These are phyloP conservation scores for Coniochaeta sp. DNA, from an alignment of 2,329 filamentous ascomycete species.

Conservation along the genomic window DNA sequence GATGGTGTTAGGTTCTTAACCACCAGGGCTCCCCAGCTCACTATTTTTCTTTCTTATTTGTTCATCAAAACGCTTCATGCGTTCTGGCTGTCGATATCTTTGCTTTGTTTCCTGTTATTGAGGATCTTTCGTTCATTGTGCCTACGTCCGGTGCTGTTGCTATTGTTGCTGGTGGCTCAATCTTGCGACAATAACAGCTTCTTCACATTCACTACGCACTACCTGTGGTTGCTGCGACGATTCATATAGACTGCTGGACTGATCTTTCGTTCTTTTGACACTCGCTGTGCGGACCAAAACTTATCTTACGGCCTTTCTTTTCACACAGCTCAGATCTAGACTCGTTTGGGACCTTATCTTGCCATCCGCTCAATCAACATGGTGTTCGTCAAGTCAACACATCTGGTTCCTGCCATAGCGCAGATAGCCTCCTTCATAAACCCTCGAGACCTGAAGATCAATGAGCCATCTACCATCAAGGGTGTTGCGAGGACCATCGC, in stretches of 20 bases:
- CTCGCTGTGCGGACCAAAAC: not conserved
- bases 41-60: not conserved
- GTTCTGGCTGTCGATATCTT: not conserved
- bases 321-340: not conserved
- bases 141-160: not conserved
- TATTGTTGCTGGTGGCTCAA: not conserved
- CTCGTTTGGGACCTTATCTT: not conserved
- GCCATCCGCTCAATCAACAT: not conserved
- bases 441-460: slow-evolving; percentile 28
- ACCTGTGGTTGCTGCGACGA: not conserved
- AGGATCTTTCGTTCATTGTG: not conserved
- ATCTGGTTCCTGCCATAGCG: slow-evolving; percentile 9
- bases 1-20: not conserved
- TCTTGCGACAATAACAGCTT: not conserved
- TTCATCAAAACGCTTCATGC: not conserved
- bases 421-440: slow-evolving; percentile 11
- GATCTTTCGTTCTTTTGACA: not conserved
- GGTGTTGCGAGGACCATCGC: slow-evolving; percentile 54
- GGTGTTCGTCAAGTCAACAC: slow-evolving; percentile 20
- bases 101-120: not conserved
- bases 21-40: not conserved
- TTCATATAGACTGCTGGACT: not conserved
- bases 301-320: not conserved
- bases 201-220: not conserved
- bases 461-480: slow-evolving; percentile 49